Conservation (phyloP, 179 eudicot species). For the Amaranthus tricolor region DNA sequence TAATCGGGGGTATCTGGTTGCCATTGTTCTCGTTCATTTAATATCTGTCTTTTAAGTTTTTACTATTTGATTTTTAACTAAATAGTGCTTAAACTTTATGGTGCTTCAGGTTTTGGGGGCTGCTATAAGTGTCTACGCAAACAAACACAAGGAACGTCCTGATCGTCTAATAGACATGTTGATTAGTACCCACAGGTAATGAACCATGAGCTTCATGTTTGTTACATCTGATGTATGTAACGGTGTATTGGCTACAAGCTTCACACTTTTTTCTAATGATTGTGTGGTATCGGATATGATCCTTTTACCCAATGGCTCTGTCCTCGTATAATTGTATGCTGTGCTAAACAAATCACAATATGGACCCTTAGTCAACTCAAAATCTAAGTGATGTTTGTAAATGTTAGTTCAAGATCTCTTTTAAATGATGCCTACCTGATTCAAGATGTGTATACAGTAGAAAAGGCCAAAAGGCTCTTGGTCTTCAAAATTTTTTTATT, state of each 20-base stretch:
- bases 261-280: background rate
- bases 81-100: slow-evolving; percentile 11
- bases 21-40: background rate
- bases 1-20: background rate
- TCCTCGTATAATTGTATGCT: background rate
- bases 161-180: slow-evolving; percentile 99
- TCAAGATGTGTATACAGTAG: background rate
- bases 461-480: background rate
- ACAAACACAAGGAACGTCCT: slow-evolving; percentile 97
- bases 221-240: background rate
- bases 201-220: slow-evolving; percentile 1
- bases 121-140: slow-evolving; percentile 95
- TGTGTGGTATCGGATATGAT: background rate
- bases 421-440: background rate
- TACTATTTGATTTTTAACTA: slow-evolving; percentile 1
- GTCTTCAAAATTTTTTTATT: background rate
- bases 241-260: background rate
- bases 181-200: slow-evolving; percentile 89
- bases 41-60: background rate
- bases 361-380: background rate
- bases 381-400: background rate
- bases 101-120: slow-evolving; percentile 86
- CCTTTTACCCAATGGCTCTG: background rate
- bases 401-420: background rate
- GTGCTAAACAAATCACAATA: background rate